Conservation (phyloP, 2,329 filamentous ascomycete species). For the Trichophyton mentagrophytes region DNA sequence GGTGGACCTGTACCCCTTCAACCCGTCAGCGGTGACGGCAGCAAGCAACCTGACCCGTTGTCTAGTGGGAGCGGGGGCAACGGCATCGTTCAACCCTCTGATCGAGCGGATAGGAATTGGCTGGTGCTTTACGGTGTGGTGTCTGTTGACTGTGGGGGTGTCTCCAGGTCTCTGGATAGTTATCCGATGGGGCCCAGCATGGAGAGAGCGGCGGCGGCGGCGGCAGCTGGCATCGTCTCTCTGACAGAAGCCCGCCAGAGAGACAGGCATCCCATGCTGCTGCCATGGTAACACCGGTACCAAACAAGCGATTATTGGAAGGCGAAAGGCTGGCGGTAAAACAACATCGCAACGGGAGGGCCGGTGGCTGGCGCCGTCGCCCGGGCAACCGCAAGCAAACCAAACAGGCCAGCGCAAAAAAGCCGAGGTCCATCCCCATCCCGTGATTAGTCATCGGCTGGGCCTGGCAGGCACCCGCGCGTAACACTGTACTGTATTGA, state of each 20-base stretch:
- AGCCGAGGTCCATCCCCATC: too few relatives aligned
- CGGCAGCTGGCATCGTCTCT: too few relatives aligned
- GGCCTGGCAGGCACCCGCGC: too few relatives aligned
- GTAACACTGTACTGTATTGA: neutral
- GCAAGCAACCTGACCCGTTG: slow-evolving; percentile 43
- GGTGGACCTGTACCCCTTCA: slow-evolving; percentile 41
- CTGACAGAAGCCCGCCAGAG: neutral
- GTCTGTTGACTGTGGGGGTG: slow-evolving; percentile 16
- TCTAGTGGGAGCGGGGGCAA: slow-evolving; percentile 40
- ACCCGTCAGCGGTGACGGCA: slow-evolving; percentile 41
- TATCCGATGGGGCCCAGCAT: neutral
- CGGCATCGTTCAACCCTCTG: slow-evolving; percentile 32
- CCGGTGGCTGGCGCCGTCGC: too few relatives aligned
- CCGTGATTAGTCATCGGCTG: too few relatives aligned
- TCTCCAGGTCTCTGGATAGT: neutral
- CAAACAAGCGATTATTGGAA: too few relatives aligned
- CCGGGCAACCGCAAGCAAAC: too few relatives aligned
- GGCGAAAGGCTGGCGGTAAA: too few relatives aligned
- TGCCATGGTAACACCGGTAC: neutral
- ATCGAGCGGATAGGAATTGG: slow-evolving; percentile 27
- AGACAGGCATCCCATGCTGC: neutral
- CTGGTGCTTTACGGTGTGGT: slow-evolving; percentile 28
- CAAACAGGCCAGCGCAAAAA: too few relatives aligned
- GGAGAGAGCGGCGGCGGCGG: neutral
- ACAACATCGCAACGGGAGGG: too few relatives aligned